Percentiles rank a stretch among this genome's conserved stretches.
Conservation (phyloP, 345 rosid genomes). For the Acer campestre region DNA sequence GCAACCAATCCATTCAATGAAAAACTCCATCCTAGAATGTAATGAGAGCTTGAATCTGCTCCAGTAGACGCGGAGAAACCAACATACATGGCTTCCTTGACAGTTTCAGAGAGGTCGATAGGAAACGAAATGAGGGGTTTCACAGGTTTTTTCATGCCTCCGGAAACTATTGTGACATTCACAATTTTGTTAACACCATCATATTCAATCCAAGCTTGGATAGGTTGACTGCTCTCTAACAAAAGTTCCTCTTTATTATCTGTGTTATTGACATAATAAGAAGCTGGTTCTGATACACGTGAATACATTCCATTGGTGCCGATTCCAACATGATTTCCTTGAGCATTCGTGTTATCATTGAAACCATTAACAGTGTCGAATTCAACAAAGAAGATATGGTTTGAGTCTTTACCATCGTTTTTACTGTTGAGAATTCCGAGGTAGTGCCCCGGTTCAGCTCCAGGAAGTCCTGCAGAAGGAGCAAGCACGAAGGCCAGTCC, state of each 20-base stretch:
- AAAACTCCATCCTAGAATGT: constrained; percentile 84
- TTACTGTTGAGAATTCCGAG: constrained; percentile 49
- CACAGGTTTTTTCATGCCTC: constrained; percentile 26
- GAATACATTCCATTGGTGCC: constrained; percentile 59
- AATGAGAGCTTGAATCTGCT: constrained; percentile 53
- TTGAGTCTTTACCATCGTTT: constrained; percentile 13
- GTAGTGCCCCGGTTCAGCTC: constrained; percentile 38
- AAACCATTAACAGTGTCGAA: constrained; percentile 61
- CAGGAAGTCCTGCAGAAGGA: constrained; percentile 39
- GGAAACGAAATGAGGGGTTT: constrained; percentile 39
- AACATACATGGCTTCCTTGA: constrained; percentile 44
- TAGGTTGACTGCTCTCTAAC: constrained; percentile 45
- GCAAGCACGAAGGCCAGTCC: constrained; percentile 61
- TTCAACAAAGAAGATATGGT: constrained; percentile 55
- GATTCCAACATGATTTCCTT: constrained; percentile 54
- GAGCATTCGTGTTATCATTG: constrained; percentile 19
- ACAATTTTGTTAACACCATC: constrained; percentile 36
- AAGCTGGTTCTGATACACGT: neutral
- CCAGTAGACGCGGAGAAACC: constrained; percentile 89
- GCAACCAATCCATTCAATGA: constrained; percentile 36
- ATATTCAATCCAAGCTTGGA: constrained; percentile 70
- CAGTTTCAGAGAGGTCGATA: constrained; percentile 22
- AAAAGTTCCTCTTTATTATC: constrained; percentile 24
- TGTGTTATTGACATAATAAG: constrained; percentile 10
- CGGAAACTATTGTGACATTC: constrained; percentile 52